Evolutionary conservation across 257 asterid species (phyloP).

Genomic region (Scutellaria minor): DNA sequence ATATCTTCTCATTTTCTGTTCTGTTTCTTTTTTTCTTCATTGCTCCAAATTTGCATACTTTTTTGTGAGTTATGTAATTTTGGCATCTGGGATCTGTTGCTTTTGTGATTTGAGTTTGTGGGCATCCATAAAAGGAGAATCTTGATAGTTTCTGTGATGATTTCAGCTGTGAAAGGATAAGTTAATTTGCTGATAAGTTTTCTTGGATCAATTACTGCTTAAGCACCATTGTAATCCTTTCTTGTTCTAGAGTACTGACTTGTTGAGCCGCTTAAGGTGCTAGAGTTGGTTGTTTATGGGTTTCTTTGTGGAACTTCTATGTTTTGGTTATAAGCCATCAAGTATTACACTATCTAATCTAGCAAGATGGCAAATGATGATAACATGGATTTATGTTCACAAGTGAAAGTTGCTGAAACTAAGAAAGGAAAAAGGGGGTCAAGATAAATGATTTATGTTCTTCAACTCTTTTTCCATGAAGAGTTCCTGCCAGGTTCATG

Average conservation of each 20-base stretch:
- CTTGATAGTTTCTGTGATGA: neutral
- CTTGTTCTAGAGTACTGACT: neutral
- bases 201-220: neutral
- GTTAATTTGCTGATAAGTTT: neutral
- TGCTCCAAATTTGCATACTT: slow-evolving; percentile 8
- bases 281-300: neutral
- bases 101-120: neutral
- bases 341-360: neutral
- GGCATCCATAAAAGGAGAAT: neutral
- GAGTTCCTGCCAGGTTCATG: neutral
- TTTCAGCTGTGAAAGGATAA: neutral
- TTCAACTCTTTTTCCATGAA: neutral
- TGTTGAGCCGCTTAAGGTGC: neutral
- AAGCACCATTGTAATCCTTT: neutral
- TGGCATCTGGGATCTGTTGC: slow-evolving; percentile 15
- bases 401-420: neutral
- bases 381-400: neutral
- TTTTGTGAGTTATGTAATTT: neutral
- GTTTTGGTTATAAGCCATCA: neutral
- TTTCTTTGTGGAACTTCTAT: neutral
- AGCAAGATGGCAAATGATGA: neutral
- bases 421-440: neutral
- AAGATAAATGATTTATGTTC: neutral
- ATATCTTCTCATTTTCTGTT: too few species aligned
- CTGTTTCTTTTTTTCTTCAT: neutral